A percentile compares a stretch with the other conserved stretches of the same genome.
Conservation (phyloP, 345 rosid species). For the Heritiera littoralis region DNA sequence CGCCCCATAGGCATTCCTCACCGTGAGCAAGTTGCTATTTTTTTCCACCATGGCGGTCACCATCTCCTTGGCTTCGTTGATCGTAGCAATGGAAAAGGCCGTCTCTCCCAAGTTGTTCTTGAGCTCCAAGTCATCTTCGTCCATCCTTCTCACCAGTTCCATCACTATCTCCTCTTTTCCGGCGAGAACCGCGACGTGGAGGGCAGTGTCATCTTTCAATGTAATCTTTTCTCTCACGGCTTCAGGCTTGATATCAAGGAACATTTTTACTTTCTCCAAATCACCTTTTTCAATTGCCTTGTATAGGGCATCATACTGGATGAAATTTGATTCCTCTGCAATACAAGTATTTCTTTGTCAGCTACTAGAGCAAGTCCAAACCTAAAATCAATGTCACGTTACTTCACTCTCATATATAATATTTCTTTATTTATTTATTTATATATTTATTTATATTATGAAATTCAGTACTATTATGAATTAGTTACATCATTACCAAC, state of each 20-base stretch:
- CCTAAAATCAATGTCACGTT: no score
- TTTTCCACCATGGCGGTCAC: slow-evolving; percentile 3
- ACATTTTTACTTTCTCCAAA: background rate
- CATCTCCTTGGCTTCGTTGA: slow-evolving; percentile 14
- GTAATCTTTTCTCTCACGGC: slow-evolving; percentile 17
- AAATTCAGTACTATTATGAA: no score
- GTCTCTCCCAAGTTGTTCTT: slow-evolving; percentile 20
- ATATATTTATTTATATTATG: no score
- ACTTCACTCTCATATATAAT: no score
- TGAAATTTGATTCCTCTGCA: slow-evolving; percentile 13
- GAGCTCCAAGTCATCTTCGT: slow-evolving; percentile 2
- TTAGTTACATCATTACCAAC: no score
- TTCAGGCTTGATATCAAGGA: background rate
- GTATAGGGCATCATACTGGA: slow-evolving; percentile 14
- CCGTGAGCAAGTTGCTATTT: background rate
- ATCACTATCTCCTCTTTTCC: slow-evolving; percentile 14
- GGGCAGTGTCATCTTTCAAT: slow-evolving; percentile 17
- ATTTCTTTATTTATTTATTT: no score
- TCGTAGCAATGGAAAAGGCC: slow-evolving; percentile 24
- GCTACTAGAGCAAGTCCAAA: no score
- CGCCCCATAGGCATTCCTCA: slow-evolving; percentile 11
- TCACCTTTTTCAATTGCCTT: slow-evolving; percentile 10
- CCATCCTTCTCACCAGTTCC: slow-evolving; percentile 18
- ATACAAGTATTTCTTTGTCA: background rate
- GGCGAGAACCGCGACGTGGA: slow-evolving; percentile 19